phyloP scores from a whole-genome alignment of 495 filamentous ascomycete genomes.

The Penicillium subrubescens region DNA sequence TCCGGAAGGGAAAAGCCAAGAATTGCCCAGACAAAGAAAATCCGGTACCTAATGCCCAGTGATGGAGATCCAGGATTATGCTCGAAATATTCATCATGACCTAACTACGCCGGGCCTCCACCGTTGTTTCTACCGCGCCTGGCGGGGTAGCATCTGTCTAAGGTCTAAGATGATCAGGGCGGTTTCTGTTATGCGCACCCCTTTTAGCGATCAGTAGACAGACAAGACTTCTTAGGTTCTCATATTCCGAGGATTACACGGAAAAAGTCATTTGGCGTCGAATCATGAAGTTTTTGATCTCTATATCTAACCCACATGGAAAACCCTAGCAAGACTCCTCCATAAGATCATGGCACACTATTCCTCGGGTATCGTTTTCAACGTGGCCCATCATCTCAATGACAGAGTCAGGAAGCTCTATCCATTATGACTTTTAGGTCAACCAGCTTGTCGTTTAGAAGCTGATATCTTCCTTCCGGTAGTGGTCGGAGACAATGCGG shows the following conservation, averaged over 20 bases:
- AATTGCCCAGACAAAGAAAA: too few species aligned
- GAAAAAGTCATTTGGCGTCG: not conserved
- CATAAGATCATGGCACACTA: slow-evolving; percentile 23
- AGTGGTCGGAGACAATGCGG: slow-evolving; percentile 81
- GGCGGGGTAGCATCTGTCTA: too few species aligned
- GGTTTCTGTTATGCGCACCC: too few species aligned
- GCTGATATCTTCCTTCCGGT: slow-evolving; percentile 77
- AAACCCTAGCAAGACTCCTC: slow-evolving; percentile 16
- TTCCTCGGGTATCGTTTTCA: slow-evolving; percentile 32
- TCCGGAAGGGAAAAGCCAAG: too few species aligned
- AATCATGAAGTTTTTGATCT: slow-evolving; percentile 10
- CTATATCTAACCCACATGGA: slow-evolving; percentile 13
- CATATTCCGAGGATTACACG: not conserved
- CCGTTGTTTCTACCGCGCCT: too few species aligned
- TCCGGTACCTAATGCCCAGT: too few species aligned
- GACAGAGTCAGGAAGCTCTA: not conserved
- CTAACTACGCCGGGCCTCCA: too few species aligned
- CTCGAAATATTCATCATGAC: too few species aligned
- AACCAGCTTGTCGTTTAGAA: slow-evolving; percentile 40
- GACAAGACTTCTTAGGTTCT: not conserved
- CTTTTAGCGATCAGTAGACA: not conserved
- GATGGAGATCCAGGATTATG: too few species aligned
- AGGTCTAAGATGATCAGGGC: too few species aligned
- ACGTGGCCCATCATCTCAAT: slow-evolving; percentile 4
- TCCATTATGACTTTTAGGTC: slow-evolving; percentile 9